phyloP scores from a whole-genome alignment of 768 basidiomycete genomes.

The Boletus huronensis region DNA sequence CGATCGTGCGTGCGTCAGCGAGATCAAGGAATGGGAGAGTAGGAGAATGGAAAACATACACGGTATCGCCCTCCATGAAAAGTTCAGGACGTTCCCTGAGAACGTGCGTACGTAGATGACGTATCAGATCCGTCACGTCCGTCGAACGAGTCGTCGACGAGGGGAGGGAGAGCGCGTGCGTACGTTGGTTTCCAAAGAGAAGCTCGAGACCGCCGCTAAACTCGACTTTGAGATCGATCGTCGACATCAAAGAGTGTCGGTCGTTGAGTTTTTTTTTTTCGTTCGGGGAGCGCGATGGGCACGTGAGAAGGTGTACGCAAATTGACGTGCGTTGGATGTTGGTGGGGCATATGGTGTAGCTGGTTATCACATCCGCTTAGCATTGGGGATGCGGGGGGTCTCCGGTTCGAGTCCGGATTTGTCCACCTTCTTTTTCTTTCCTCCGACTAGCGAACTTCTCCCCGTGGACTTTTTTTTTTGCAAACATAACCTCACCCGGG shows the following conservation, averaged over 20 bases:
- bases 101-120: conserved; percentile 70
- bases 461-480: too few species aligned
- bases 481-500: too few species aligned
- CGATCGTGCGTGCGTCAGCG: conserved; percentile 28
- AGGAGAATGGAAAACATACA: conserved; percentile 52
- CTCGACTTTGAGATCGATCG: conserved; percentile 54
- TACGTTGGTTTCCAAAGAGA: conserved; percentile 69
- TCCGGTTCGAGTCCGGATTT: conserved; percentile 41
- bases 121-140: conserved; percentile 75
- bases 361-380: conserved; percentile 42
- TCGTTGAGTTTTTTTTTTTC: too few species aligned
- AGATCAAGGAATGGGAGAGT: too few species aligned
- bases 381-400: conserved; percentile 41
- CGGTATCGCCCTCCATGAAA: conserved; percentile 82
- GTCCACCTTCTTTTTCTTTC: conserved; percentile 30
- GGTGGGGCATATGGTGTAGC: conserved; percentile 38
- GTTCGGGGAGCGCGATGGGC: too few species aligned
- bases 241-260: too few species aligned
- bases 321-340: accelerated
- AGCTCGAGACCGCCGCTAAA: conserved; percentile 87
- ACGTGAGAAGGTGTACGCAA: background rate
- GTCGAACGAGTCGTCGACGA: conserved; percentile 28
- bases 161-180: conserved; percentile 56
- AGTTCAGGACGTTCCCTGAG: conserved; percentile 84
- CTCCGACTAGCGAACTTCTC: too few species aligned